These are phyloP conservation scores for Candida caryicola DNA, from an alignment of 805 yeast species.

Conservation along the genomic window DNA sequence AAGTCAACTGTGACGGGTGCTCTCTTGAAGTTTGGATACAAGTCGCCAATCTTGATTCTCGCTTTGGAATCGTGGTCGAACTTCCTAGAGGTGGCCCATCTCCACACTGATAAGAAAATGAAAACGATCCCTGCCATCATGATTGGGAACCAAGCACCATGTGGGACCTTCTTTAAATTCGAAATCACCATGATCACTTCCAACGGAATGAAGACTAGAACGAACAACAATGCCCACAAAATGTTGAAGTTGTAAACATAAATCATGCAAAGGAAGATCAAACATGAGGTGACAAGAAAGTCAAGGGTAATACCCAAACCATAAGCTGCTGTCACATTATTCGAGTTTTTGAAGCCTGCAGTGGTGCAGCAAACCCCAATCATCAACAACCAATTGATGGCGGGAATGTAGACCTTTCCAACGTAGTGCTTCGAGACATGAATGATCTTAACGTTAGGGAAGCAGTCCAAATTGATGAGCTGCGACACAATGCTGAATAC, in stretches of 20 bases:
- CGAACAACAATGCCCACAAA: slow-evolving; percentile 32
- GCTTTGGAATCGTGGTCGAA: slow-evolving; percentile 35
- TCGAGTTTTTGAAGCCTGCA: slow-evolving; percentile 50
- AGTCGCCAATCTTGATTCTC: slow-evolving; percentile 32
- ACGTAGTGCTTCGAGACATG: slow-evolving; percentile 43
- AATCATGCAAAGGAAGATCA: slow-evolving; percentile 45
- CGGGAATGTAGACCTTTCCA: slow-evolving; percentile 56
- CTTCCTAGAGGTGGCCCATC: slow-evolving; percentile 44
- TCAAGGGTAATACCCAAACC: slow-evolving; percentile 59
- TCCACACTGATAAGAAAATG: slow-evolving; percentile 44
- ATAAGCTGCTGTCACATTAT: slow-evolving; percentile 56
- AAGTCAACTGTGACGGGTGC: slow-evolving; percentile 18
- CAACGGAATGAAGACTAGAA: slow-evolving; percentile 43
- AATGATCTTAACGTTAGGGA: slow-evolving; percentile 46
- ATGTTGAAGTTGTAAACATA: slow-evolving; percentile 43
- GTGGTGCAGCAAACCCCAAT: slow-evolving; percentile 49
- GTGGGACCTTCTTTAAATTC: slow-evolving; percentile 49
- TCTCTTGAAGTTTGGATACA: slow-evolving; percentile 28
- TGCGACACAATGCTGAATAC: slow-evolving; percentile 53
- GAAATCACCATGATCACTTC: slow-evolving; percentile 47
- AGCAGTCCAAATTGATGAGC: slow-evolving; percentile 51
- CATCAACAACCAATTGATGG: slow-evolving; percentile 49
- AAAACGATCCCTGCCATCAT: slow-evolving; percentile 41
- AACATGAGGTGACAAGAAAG: slow-evolving; percentile 48
- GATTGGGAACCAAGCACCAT: slow-evolving; percentile 64